phyloP scores from a whole-genome alignment of 2,329 filamentous ascomycete genomes.

The Pestalotiopsis sp. region DNA sequence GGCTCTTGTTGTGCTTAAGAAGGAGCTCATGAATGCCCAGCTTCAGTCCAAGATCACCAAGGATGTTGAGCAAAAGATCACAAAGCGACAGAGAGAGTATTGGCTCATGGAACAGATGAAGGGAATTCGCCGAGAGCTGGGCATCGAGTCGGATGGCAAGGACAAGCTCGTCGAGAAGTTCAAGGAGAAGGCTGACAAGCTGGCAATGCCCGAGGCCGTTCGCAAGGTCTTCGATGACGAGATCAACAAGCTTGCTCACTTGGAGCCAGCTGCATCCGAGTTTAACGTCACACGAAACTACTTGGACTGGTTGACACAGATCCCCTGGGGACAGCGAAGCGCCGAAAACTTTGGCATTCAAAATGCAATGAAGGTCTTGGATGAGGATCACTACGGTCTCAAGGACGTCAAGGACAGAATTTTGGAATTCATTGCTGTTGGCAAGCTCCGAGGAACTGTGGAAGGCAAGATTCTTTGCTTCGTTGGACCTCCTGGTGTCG shows the following conservation, averaged over 20 bases:
- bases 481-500: constrained; percentile 94
- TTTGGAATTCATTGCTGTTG: constrained; percentile 96
- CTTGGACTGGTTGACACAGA: constrained; percentile 96
- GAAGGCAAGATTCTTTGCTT: constrained; percentile 99
- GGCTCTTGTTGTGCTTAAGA: constrained; percentile 89
- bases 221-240: constrained; percentile 99
- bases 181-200: constrained; percentile 88
- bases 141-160: constrained; percentile 96
- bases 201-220: constrained; percentile 96
- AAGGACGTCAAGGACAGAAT: constrained; percentile 99
- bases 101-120: constrained; percentile 99
- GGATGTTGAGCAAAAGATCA: constrained; percentile 96
- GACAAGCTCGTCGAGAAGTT: constrained; percentile 98
- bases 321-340: constrained; percentile 94
- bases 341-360: constrained; percentile 96
- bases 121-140: constrained; percentile 91
- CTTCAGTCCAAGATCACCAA: constrained; percentile 97
- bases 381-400: constrained; percentile 95
- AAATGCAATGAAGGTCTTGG: constrained; percentile 85
- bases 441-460: constrained; percentile 93
- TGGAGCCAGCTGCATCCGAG: constrained; percentile 94
- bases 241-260: constrained; percentile 92
- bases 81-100: constrained; percentile 95
- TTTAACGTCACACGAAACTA: constrained; percentile 99
- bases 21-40: constrained; percentile 97